Conservation (phyloP, 139 green algal genomes). For the Ettlia oleoabundans region DNA sequence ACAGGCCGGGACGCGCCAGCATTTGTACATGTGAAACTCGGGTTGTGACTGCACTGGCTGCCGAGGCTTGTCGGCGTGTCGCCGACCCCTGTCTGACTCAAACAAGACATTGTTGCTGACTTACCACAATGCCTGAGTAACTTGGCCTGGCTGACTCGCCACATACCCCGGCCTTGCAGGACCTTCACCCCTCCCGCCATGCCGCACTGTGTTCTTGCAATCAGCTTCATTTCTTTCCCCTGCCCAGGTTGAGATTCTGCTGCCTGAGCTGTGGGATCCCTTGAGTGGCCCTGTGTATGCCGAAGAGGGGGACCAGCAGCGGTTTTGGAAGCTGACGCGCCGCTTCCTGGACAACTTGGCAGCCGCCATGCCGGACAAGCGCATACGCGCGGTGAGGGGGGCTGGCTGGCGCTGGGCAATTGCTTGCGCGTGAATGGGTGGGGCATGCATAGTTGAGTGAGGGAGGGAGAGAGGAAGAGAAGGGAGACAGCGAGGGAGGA, state of each 20-base stretch:
- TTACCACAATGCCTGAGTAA: too few relatives aligned
- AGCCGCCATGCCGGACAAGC: constrained; percentile 5
- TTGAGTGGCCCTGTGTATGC: constrained; percentile 80
- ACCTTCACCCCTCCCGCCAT: too few relatives aligned
- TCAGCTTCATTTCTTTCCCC: not conserved
- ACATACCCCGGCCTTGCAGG: too few relatives aligned
- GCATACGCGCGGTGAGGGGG: constrained; percentile 30
- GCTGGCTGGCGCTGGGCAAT: not conserved
- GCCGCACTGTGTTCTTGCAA: not conserved
- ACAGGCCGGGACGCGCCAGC: too few relatives aligned
- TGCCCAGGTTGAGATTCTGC: constrained; percentile 84
- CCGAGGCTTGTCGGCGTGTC: too few relatives aligned
- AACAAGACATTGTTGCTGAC: too few relatives aligned
- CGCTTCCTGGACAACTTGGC: constrained; percentile 79
- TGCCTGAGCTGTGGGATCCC: constrained; percentile 93
- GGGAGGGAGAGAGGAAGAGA: not conserved
- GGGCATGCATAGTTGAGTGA: too few relatives aligned
- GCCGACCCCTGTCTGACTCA: too few relatives aligned
- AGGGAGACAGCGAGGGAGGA: not conserved
- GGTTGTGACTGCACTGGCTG: too few relatives aligned
- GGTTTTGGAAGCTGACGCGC: constrained; percentile 79
- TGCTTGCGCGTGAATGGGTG: too few relatives aligned
- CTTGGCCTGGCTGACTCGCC: too few relatives aligned
- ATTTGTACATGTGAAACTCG: too few relatives aligned
- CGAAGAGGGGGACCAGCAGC: constrained; percentile 86